phyloP scores from a whole-genome alignment of 1,284 basidiomycete genomes.

The Tremellales sp. region DNA sequence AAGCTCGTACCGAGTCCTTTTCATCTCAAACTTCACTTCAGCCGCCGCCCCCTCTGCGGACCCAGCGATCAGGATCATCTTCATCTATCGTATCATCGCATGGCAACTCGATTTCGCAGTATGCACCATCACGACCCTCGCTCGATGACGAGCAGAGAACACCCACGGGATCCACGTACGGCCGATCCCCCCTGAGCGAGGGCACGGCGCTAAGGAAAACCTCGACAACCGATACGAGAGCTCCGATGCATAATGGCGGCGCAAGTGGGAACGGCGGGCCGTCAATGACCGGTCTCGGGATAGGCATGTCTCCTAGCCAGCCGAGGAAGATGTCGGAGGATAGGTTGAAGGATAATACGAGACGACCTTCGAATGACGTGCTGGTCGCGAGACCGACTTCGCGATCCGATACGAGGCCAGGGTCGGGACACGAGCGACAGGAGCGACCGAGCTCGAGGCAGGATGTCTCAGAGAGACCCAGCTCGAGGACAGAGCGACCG shows the following conservation, averaged over 20 bases:
- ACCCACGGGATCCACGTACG: slow-evolving; percentile 10
- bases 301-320: too few species aligned
- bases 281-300: slow-evolving; percentile 2
- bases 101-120: slow-evolving; percentile 6
- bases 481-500: too few species aligned
- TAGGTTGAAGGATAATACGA: slow-evolving; percentile 9
- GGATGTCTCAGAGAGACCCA: too few species aligned
- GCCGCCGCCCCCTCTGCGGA: slow-evolving; percentile 1
- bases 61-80: slow-evolving; percentile 4
- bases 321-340: slow-evolving; percentile 16
- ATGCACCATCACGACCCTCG: slow-evolving; percentile 5
- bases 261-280: background rate
- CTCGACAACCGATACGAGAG: slow-evolving; percentile 3
- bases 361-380: background rate
- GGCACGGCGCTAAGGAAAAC: slow-evolving; percentile 14
- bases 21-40: slow-evolving; percentile 11
- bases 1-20: slow-evolving; percentile 10
- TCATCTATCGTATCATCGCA: slow-evolving; percentile 7
- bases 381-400: background rate
- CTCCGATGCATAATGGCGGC: slow-evolving; percentile 6
- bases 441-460: slow-evolving; percentile 8
- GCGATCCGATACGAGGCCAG: slow-evolving; percentile 7
- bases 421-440: slow-evolving; percentile 14
- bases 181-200: slow-evolving; percentile 28
- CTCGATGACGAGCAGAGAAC: slow-evolving; percentile 23